Conservation (phyloP, 192 early-diverging fungal genomes). For the Coemansia sp. region DNA sequence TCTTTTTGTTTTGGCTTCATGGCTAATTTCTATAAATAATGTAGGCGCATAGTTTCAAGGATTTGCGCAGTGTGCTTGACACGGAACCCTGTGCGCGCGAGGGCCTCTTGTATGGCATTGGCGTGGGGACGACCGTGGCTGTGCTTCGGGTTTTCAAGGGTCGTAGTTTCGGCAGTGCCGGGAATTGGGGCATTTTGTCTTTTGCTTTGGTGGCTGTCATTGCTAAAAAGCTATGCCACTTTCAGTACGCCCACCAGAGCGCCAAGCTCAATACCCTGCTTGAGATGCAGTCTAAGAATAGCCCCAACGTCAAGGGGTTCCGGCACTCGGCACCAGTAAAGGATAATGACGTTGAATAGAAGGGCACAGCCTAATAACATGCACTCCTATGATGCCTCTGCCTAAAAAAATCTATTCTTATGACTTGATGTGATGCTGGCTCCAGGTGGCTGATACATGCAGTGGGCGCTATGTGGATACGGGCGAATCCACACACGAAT, state of each 20-base stretch:
- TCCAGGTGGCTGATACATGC: too few species aligned
- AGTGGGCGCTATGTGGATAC: too few species aligned
- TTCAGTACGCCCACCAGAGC: conserved; percentile 34
- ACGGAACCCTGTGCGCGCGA: conserved; percentile 47
- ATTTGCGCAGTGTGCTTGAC: conserved; percentile 17
- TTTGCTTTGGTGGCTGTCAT: conserved; percentile 29
- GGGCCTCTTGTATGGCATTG: conserved; percentile 46
- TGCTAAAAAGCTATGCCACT: conserved; percentile 43
- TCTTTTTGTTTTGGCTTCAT: neutral
- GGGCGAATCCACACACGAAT: too few species aligned
- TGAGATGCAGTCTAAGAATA: conserved; percentile 14
- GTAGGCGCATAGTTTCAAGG: conserved; percentile 41
- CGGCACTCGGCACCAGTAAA: neutral
- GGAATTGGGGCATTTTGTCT: conserved; percentile 40
- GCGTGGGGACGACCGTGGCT: conserved; percentile 21
- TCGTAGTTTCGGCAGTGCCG: conserved; percentile 29
- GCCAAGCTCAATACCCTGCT: conserved; percentile 37
- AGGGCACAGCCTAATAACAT: too few species aligned
- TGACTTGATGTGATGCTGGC: too few species aligned
- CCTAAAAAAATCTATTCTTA: too few species aligned
- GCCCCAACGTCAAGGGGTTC: conserved; percentile 27
- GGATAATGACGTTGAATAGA: neutral
- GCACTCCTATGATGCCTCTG: too few species aligned
- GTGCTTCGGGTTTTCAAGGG: conserved; percentile 36
- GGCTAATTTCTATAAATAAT: neutral